Percentiles rank a stretch among this genome's conserved stretches.
phyloP scores from a whole-genome alignment of 1,284 basidiomycete genomes.

The Takashimella tepidaria region DNA sequence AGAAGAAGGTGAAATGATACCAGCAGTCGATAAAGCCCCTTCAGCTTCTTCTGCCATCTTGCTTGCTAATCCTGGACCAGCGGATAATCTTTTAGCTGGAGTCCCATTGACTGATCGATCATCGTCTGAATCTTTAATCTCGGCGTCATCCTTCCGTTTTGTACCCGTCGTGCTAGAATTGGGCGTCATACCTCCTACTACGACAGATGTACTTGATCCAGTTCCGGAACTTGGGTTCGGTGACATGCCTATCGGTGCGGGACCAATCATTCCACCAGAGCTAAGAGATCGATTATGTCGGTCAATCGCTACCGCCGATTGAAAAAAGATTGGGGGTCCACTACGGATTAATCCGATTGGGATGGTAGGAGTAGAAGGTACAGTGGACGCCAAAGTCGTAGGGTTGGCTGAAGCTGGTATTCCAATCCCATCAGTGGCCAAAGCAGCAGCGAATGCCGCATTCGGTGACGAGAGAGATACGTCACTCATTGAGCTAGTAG shows the following conservation, averaged over 20 bases:
- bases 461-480: conserved; percentile 5
- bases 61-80: conserved; percentile 20
- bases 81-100: conserved; percentile 29
- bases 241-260: conserved; percentile 1
- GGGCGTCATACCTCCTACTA: too few relatives aligned
- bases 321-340: conserved; percentile 38
- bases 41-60: neutral
- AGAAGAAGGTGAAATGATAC: too few relatives aligned
- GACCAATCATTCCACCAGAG: neutral
- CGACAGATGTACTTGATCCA: conserved; percentile 1
- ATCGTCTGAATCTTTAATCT: conserved; percentile 5
- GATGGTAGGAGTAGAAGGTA: conserved; percentile 17
- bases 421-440: too few relatives aligned
- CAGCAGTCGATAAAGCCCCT: neutral
- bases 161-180: conserved; percentile 8
- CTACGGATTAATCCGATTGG: conserved; percentile 26
- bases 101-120: conserved; percentile 9
- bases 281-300: conserved; percentile 9
- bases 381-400: neutral
- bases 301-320: conserved; percentile 14
- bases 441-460: too few relatives aligned
- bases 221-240: neutral
- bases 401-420: conserved; percentile 4
- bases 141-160: conserved; percentile 32
- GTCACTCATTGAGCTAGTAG: neutral